Base-by-base conservation (phyloP, 352 stramenopile species). In the Phytophthora multivora region DNA sequence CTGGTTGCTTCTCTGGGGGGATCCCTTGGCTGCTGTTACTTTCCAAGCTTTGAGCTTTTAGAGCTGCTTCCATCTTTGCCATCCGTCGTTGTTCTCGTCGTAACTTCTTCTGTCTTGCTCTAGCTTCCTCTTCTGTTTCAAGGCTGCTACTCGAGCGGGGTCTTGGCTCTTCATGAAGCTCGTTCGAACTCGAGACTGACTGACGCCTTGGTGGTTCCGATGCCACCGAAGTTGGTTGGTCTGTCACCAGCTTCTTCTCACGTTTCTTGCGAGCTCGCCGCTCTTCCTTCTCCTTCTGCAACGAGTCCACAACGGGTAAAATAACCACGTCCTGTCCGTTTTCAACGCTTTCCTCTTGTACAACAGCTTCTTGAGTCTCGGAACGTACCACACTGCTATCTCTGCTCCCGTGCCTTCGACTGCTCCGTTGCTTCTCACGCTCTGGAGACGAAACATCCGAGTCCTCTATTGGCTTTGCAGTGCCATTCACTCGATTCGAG, bases 51-150 rank as follows among this genome's bases (percentile, higher is more conserved):
- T 80, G 75, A 5, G 69, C 71, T 52, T 65, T 71, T 12, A 83
- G 33, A 3, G 57, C 69, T 39, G 72, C 63, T 71, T 81, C 59
- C 38, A 80, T 26, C 35, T 76, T 80, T 18, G 62, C 69, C 16
- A 73, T 55, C 31, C 66, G 69, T 13, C 63, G 73, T 23, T 48
- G 68, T 36, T 84, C 69, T 36, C 72, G 66, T 5, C 71, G 50
- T 26, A 77, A 43, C 6, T 69, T 49, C 25, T 85, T 85, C 48
- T 72, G 46, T 25, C 48, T 65, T 18, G 39, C 26, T 33, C 50
- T 69, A 7, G 42, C 7, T 7, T 73, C 55, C 31, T 75, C 60
- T 62, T 62, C 64, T 12, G 36, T 46, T 41, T 65, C 51, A 7
- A 48, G 40, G 26, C 19, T 75, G 30, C 55, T 62, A 43, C 36